phyloP scores from a whole-genome alignment of 2,329 filamentous ascomycete species.

The Talaromyces rugulosus region DNA sequence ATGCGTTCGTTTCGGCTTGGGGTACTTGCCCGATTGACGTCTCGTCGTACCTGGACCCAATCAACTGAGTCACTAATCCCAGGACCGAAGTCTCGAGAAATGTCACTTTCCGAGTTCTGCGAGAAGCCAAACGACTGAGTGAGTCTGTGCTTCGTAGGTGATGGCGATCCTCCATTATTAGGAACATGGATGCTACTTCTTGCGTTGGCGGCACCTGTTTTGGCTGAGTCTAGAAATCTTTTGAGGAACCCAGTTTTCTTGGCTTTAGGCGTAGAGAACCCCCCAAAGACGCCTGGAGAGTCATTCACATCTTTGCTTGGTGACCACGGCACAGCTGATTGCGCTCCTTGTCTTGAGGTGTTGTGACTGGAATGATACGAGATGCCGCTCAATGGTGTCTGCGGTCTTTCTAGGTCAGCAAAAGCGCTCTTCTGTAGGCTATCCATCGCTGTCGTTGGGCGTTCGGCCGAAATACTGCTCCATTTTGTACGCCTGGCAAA shows the following conservation, averaged over 20 bases:
- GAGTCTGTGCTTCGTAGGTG: slow-evolving; percentile 46
- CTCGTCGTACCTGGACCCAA: slow-evolving; percentile 96
- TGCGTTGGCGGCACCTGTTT: slow-evolving; percentile 86
- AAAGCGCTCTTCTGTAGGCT: slow-evolving; percentile 35
- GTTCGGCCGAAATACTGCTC: slow-evolving; percentile 30
- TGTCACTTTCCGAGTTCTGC: slow-evolving; percentile 42
- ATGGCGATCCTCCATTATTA: slow-evolving; percentile 43
- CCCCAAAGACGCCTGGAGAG: slow-evolving; percentile 67
- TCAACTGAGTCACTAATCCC: slow-evolving; percentile 56
- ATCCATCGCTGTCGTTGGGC: slow-evolving; percentile 43
- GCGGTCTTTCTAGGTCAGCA: slow-evolving; percentile 42
- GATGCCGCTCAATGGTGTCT: slow-evolving; percentile 65
- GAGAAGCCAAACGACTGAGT: slow-evolving; percentile 43
- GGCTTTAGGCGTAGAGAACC: slow-evolving; percentile 68
- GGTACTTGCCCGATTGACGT: slow-evolving; percentile 93
- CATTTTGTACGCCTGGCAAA: slow-evolving; percentile 68
- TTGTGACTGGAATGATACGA: slow-evolving; percentile 88
- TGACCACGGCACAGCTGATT: slow-evolving; percentile 62
- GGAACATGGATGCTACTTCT: slow-evolving; percentile 75
- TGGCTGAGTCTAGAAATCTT: slow-evolving; percentile 89
- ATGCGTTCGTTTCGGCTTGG: slow-evolving; percentile 81
- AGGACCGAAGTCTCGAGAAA: slow-evolving; percentile 67
- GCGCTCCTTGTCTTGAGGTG: slow-evolving; percentile 51
- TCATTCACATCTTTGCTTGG: slow-evolving; percentile 55
- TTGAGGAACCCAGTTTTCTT: slow-evolving; percentile 91